Percentiles rank a stretch among this genome's conserved stretches.
phyloP scores from a whole-genome alignment of 176 grass and related monocot species.

The Bolboschoenus planiculmis region DNA sequence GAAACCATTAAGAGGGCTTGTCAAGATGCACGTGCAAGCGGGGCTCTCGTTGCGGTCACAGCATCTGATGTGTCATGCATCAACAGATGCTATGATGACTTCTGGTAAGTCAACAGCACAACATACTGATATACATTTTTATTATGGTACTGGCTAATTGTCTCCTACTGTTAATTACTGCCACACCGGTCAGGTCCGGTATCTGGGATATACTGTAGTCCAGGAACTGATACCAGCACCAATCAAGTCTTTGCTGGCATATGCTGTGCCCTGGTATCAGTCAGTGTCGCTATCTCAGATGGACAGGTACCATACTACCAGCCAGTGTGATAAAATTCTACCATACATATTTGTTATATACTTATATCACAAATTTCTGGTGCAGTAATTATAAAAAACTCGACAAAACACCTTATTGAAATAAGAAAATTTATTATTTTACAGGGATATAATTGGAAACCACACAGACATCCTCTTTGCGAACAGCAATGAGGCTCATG shows the following conservation, averaged over 20 bases:
- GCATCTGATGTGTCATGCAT: conserved; percentile 93
- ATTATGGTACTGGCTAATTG: neutral
- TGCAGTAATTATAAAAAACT: neutral
- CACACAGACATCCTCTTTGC: conserved; percentile 80
- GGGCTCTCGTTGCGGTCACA: conserved; percentile 74
- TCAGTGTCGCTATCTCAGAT: neutral
- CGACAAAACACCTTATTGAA: neutral
- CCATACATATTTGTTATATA: neutral
- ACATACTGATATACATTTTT: neutral
- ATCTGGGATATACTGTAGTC: neutral
- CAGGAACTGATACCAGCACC: neutral
- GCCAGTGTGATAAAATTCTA: neutral
- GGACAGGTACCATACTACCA: neutral
- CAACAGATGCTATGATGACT: conserved; percentile 69
- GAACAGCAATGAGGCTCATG: conserved; percentile 68
- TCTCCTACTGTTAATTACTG: neutral
- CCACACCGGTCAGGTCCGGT: neutral
- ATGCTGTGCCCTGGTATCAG: neutral
- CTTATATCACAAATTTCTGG: neutral
- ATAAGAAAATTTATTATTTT: conserved; percentile 1
- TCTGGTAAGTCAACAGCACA: conserved; percentile 44
- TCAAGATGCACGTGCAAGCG: conserved; percentile 74
- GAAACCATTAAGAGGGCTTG: conserved; percentile 83
- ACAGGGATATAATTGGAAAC: conserved; percentile 77
- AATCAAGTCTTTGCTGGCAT: neutral